Base-by-base conservation (phyloP, 345 rosid genomes). In the Corchorus capsularis region DNA sequence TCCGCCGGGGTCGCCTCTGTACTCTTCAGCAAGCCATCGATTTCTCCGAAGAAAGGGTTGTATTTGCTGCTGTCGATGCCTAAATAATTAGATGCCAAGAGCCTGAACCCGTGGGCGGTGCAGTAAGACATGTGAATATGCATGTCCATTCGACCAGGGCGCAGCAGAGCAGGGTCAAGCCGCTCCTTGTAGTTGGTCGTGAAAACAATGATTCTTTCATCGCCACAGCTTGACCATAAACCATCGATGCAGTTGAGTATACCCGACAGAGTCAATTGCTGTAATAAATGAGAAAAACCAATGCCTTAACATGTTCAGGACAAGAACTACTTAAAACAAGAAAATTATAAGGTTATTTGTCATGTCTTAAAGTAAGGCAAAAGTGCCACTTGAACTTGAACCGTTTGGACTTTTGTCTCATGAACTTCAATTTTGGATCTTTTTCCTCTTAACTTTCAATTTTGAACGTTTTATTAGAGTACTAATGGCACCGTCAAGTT, bases 131-230 rank as follows among this genome's bases (percentile, higher is more conserved):
- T 81, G 79, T 84, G 83, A 39, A 89, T 17, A 45, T 89, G 92
- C n/a, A 85, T 41, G 15, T 89, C 92, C 92, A 89, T 89, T 20
- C 90, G 78, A 2, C 90, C 90, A 0, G 90, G 90, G 1, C 90
- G 71, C 35, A 89, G 19, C 73, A 89, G 54, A 0, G 89, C 89
- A 0, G 78, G 77, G 79, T 88, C 89, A 4, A 88, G 74, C 75
- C 79, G 83, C 2, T 86, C 89, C 41, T 77, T 86, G 49, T 85
- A 78, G 45, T 88, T 88, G 0, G 88, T 88, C 3, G 89, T 84
- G 78, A 88, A 83, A 0, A 88, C 55, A 19, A 86, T 83, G 1
- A 88, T 83, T 63, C 89, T 69, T 69, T 84, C 88, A 54, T 86
- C 84, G 14, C 87, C 89, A 34, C 87, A 83, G 22, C 85, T 82